Base-by-base conservation (phyloP, 2,329 filamentous ascomycete species). In the Colletotrichum sp. region DNA sequence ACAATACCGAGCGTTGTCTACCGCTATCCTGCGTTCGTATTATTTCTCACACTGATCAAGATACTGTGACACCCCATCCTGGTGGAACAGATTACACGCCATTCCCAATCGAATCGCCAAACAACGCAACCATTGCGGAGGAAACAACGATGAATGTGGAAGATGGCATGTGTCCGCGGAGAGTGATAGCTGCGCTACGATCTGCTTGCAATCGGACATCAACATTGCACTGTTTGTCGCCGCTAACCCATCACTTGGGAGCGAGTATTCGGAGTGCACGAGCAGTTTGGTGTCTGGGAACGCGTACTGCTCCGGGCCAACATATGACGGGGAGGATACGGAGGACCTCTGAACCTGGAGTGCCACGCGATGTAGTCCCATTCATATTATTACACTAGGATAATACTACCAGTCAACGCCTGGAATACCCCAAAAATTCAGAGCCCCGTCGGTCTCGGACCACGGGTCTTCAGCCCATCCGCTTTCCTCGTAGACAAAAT, bases 351-450 rank as follows among this genome's bases (percentile, higher is more conserved):
- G 30, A 34, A 63, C 9, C 1, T 36, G 18, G 13, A 34, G 60
- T 63, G 7, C 9, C 30, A n/a, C 30, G 18, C n/a, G 16, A 32
- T 12, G n/a, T 63, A 63, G 60, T 34, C 16, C n/a, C 9, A 63
- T 8, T 14, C 8, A 14, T 2, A 63, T 34, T 13, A 63, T 34
- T 21, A 6, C 16, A 63, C 30, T 32, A 6, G 16, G 28, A 60
- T 71, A 78, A 30, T 67, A 60, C 21, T 60, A n/a, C 21, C 16
- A 28, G 18, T 60, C 16, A 36, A 24, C 7, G 18, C 30, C 60
- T 69, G 48, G 71, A 57, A 4, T 68, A 32, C 76, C 77, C 77
- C 77, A 79, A 18, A 79, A 74, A 39, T 77, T 78, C 52, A 78
- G 76, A 57, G 77, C 55, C 4, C 77, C 72, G 13, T 75, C 77